Evolutionary conservation across 2,329 filamentous ascomycete genomes (phyloP), one percentile per base, ranked within the genome.

Genomic region (Penicillium sp.): DNA sequence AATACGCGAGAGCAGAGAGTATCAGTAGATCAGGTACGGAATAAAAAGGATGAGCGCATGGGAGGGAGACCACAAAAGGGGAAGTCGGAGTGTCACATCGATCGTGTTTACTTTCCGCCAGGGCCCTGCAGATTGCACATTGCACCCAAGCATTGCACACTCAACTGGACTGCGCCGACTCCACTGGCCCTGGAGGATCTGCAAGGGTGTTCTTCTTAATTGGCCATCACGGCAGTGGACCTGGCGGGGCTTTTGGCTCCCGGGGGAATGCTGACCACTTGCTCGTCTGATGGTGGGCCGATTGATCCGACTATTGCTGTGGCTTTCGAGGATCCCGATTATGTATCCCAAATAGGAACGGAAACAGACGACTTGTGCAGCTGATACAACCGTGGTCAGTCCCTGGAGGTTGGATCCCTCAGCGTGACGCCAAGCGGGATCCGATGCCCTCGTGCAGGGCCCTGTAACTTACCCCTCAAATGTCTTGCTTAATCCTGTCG

Each of bases 61-160:
- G 51, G 51, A 54, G 48, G 45, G 48, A 42, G 40, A 16, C 5
- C 40, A 29, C 42, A 21, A 45, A 45, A 45, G 28, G 26, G 42
- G 42, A 45, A 45, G 42, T 31, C 29, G 48, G 48, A 43, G 26
- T 29, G 29, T 54, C 40, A 16, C 42, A 55, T 53, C 48, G 34
- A 48, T 54, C 54, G 45, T 44, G 58, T 31, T 45, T 45, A 45
- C 42, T 45, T 45, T 31, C 28, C 21, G 23, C 16, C 10, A n/a
- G n/a, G 26, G 16, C 10, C 16, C 42, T 26, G 39, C 23, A 43
- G 19, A 37, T 23, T 36, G 28, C 51, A 56, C 36, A 39, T 21
- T 39, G 33, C 33, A 39, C 18, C 19, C 14, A 16, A 14, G n/a
- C 39, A 26, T 28, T 43, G 6, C 42, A 44, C 49, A 46, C 42